Conservation (phyloP, 352 stramenopile species). For the Phytopythium oedochilum region DNA sequence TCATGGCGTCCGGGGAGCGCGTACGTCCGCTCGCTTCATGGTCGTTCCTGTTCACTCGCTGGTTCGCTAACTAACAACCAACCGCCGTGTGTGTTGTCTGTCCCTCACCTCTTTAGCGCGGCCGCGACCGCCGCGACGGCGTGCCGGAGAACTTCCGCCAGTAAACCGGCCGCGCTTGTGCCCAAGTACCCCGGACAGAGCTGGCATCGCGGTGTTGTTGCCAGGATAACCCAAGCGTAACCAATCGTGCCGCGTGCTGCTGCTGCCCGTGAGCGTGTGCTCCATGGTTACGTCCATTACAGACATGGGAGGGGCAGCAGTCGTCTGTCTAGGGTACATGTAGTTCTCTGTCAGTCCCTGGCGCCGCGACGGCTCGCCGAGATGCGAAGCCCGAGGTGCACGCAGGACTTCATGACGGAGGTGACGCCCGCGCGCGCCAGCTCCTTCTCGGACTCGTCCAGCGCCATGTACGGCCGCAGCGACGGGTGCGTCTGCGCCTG, state of each 20-base stretch:
- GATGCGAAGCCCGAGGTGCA: conserved; percentile 46
- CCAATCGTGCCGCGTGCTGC: neutral
- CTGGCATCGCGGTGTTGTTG: neutral
- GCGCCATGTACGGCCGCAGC: conserved; percentile 49
- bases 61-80: too few species aligned
- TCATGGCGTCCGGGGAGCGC: conserved; percentile 45
- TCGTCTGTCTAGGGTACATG: too few species aligned
- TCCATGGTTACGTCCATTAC: too few species aligned
- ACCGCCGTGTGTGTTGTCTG: too few species aligned
- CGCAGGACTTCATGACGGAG: conserved; percentile 48
- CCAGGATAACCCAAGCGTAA: neutral
- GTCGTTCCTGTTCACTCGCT: too few species aligned
- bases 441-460: conserved; percentile 48
- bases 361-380: conserved; percentile 5
- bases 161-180: conserved; percentile 28
- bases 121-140: conserved; percentile 37
- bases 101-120: conserved; percentile 14
- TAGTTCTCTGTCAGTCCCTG: too few species aligned
- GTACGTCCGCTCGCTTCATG: conserved; percentile 36
- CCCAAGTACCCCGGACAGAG: too few species aligned
- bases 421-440: conserved; percentile 39
- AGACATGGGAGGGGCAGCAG: too few species aligned
- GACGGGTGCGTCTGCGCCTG: conserved; percentile 43
- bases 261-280: too few species aligned
- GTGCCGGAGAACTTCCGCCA: conserved; percentile 53